A percentile compares a stretch with the other conserved stretches of the same genome.
Evolutionary conservation across 495 filamentous ascomycete species (phyloP).

Genomic region (Hypoxylon intermedium): DNA sequence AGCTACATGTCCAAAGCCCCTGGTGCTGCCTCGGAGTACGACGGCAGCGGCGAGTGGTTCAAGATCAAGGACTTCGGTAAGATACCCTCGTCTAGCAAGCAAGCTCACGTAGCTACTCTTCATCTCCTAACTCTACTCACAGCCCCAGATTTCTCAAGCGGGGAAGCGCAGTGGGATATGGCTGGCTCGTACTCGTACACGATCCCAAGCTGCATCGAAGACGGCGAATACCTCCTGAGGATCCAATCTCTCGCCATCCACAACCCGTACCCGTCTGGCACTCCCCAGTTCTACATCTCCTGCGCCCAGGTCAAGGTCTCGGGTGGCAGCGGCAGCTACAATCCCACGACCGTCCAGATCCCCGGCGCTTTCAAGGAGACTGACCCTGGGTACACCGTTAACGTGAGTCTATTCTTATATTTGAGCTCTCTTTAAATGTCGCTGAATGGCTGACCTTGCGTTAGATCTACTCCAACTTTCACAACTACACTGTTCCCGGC

Average conservation of each 20-base stretch:
- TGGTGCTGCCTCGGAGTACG: constrained; percentile 45
- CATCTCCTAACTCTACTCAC: constrained; percentile 7
- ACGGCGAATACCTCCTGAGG: constrained; percentile 64
- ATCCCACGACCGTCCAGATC: constrained; percentile 53
- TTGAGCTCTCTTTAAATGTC: neutral
- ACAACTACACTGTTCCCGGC: constrained; percentile 38
- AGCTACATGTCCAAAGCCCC: constrained; percentile 56
- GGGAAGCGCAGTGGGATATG: constrained; percentile 35
- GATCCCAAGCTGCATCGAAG: constrained; percentile 53
- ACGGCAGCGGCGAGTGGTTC: constrained; percentile 53
- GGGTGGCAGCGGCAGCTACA: constrained; percentile 41
- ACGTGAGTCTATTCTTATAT: constrained; percentile 30
- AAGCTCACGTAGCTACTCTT: neutral
- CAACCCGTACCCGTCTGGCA: constrained; percentile 51
- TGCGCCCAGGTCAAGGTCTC: constrained; percentile 44
- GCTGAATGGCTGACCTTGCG: neutral
- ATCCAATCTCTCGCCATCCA: constrained; percentile 62
- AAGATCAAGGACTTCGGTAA: constrained; percentile 50
- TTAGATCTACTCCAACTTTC: constrained; percentile 41
- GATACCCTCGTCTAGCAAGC: neutral
- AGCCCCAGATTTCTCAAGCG: constrained; percentile 44
- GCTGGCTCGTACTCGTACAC: constrained; percentile 49
- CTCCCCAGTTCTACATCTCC: constrained; percentile 43
- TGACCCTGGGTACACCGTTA: constrained; percentile 53
- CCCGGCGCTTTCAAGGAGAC: constrained; percentile 57